Evolutionary conservation across 192 early-diverging fungal genomes (phyloP).

Genomic region (Backusella morwellensis): DNA sequence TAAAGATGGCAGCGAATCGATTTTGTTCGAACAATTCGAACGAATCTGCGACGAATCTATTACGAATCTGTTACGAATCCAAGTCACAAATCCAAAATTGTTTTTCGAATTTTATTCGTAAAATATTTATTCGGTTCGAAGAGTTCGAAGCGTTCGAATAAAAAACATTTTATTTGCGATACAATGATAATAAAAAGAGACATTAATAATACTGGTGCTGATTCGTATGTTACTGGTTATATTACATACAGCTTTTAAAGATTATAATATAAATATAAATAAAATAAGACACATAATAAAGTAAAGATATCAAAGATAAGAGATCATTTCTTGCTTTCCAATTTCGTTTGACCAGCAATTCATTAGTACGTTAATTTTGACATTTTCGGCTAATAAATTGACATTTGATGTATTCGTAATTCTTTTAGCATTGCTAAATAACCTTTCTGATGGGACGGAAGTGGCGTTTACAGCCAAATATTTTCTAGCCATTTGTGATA

Average conservation of each 20-base stretch:
- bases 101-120: background rate
- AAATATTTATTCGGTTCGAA: too few relatives aligned
- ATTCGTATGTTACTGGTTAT: too few relatives aligned
- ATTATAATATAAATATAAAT: background rate
- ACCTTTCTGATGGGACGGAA: background rate
- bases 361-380: background rate
- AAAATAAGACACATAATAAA: background rate
- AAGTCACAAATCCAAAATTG: background rate
- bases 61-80: background rate
- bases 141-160: too few relatives aligned
- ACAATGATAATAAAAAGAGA: too few relatives aligned
- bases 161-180: too few relatives aligned
- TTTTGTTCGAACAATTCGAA: background rate
- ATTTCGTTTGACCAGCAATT: background rate
- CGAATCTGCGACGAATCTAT: too few relatives aligned
- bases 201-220: too few relatives aligned
- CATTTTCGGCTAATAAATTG: background rate
- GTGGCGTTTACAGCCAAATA: background rate
- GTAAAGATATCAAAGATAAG: background rate
- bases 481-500: background rate
- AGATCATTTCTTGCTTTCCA: background rate
- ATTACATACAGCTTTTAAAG: background rate
- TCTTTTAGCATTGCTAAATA: background rate
- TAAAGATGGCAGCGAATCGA: background rate
- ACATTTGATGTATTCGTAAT: background rate